Evolutionary conservation across 805 yeast species (phyloP), one percentile per base, ranked within the genome.

Genomic region (Cyberlindnera petersonii): DNA sequence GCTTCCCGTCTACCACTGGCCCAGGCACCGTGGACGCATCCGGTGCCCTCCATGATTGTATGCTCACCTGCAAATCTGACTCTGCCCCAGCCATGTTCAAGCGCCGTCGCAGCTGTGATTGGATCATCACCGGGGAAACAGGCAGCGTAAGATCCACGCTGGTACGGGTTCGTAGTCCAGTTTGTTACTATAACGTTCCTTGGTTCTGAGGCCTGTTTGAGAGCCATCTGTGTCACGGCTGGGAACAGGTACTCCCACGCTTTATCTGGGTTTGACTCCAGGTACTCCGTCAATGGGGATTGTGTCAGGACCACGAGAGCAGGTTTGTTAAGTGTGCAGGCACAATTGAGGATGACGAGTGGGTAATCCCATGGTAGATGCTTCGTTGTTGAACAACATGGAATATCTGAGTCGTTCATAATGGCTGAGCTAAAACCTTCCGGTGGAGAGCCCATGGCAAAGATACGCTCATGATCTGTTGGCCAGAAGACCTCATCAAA

Each of bases 21-120:
- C 77, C 86, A 86, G 0, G 96, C 96, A 0, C 95, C 96, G 56
- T 88, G 94, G 5, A 83, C 93, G 50, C 95, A 88, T 0, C 96
- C 96, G 13, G 87, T 83, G 7, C 95, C 96, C 48, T 86, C 95
- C 49, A 76, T 63, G 17, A 79, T 76, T 0, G 96, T 83, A 58
- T 88, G 96, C 55, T 88, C 96, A 7, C 96, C 96, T 0, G 96
- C 96, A 66, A 88, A 88, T 30, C 95, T 66, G 3, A 88, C 62
- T 8, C 69, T 66, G 10, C 71, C 77, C 16, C 72, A 64, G 0
- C 87, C 85, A 18, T 74, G 73, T 15, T 74, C 67, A 41, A 85
- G 67, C n/a, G 81, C 82, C 13, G 77, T 56, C 0, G 82, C 72
- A 14, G 77, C 58, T 37, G 75, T 81, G 9, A 75, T 65, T 0